Percentiles rank a stretch among this genome's conserved stretches.
Evolutionary conservation across 805 yeast species (phyloP).

Genomic region (Yarrowia phangngaensis): DNA sequence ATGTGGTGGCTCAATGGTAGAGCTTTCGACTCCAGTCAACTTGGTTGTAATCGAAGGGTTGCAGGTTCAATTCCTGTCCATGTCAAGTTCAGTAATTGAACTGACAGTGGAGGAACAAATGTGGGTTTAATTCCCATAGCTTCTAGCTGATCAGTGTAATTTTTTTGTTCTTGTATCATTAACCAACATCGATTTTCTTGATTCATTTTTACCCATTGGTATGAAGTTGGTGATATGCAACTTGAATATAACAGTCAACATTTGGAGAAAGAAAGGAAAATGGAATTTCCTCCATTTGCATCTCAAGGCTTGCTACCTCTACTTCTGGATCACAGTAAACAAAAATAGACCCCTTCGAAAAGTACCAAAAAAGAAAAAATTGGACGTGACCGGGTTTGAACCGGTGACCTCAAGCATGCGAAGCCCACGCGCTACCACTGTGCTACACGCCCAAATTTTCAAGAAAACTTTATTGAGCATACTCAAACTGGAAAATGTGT

Average conservation of each 20-base stretch:
- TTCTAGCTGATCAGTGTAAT: constrained; percentile 10
- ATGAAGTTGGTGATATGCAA: too few species aligned
- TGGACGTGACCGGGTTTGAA: constrained; percentile 26
- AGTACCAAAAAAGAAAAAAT: background rate
- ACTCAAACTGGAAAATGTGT: background rate
- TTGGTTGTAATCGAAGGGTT: constrained; percentile 45
- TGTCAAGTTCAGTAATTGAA: background rate
- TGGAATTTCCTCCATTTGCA: too few species aligned
- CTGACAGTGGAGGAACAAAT: constrained; percentile 15
- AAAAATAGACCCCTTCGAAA: too few species aligned
- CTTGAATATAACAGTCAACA: too few species aligned
- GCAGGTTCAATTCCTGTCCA: background rate
- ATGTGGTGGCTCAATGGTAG: constrained; percentile 44
- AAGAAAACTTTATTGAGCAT: too few species aligned
- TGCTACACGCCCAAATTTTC: constrained; percentile 26
- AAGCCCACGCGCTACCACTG: constrained; percentile 27
- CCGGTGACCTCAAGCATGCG: constrained; percentile 27
- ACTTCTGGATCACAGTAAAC: too few species aligned
- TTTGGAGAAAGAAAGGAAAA: too few species aligned
- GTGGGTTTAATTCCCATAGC: constrained; percentile 15
- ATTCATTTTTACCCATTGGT: too few species aligned
- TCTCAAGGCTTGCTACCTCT: too few species aligned
- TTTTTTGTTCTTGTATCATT: background rate
- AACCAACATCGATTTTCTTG: too few species aligned
- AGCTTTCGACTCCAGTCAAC: constrained; percentile 66